Percentiles rank a stretch among this genome's conserved stretches.
phyloP scores from a whole-genome alignment of 1,284 basidiomycete species.

The Abortiporus biennis region DNA sequence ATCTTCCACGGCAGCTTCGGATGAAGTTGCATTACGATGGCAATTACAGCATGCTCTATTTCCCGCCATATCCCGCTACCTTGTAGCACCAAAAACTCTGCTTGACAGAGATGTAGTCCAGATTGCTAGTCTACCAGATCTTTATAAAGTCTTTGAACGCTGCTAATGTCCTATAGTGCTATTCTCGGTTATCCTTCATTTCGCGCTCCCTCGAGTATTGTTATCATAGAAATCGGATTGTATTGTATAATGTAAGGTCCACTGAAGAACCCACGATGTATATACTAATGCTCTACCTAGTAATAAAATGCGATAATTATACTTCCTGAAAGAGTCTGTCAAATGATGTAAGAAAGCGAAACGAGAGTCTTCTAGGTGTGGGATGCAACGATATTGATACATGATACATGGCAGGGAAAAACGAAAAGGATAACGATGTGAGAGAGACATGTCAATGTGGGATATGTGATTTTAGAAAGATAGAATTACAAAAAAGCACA shows the following conservation, averaged over 20 bases:
- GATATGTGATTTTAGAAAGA: no score
- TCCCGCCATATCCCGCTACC: conserved; percentile 73
- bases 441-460: no score
- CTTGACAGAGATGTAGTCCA: conserved; percentile 77
- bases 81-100: conserved; percentile 63
- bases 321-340: neutral
- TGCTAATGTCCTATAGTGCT: conserved; percentile 53
- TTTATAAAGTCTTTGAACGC: conserved; percentile 89
- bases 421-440: neutral
- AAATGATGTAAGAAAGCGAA: no score
- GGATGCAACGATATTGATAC: neutral
- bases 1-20: conserved; percentile 18
- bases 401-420: neutral
- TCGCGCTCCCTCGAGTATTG: no score
- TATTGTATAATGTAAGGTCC: neutral
- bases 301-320: neutral
- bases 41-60: conserved; percentile 87
- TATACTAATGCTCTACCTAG: neutral
- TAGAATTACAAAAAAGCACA: no score
- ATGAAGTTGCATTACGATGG: conserved; percentile 63
- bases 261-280: neutral
- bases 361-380: neutral
- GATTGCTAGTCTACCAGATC: conserved; percentile 80
- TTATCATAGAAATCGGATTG: neutral
- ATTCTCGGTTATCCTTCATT: neutral